Conservation (phyloP, 768 basidiomycete genomes). For the Lactifluus pinguis region DNA sequence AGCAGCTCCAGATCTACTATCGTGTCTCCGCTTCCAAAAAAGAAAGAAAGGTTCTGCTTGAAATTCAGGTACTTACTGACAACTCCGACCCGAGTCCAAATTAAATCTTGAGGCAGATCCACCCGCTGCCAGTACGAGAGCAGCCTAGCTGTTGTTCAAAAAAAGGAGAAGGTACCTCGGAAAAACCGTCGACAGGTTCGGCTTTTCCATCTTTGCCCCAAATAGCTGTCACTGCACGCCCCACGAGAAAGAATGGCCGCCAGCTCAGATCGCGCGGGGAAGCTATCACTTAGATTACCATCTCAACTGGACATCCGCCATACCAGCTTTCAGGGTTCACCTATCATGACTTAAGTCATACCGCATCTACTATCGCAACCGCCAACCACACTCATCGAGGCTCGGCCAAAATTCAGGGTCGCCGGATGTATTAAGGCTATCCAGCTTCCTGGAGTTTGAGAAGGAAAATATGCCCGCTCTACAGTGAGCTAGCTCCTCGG, state of each 20-base stretch:
- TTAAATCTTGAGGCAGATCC: neutral
- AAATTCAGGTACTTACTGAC: neutral
- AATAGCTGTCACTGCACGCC: neutral
- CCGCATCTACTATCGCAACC: neutral
- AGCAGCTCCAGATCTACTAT: neutral
- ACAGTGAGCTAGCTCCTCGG: neutral
- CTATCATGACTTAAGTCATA: neutral
- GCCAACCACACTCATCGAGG: neutral
- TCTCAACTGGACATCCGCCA: neutral
- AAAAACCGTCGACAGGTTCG: neutral
- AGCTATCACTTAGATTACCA: neutral
- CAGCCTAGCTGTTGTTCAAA: neutral
- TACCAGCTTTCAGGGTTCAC: neutral
- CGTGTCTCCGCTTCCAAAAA: neutral
- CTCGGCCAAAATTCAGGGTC: neutral
- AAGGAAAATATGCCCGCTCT: neutral
- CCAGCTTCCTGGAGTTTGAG: neutral
- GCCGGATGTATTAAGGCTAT: neutral
- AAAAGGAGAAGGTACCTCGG: neutral
- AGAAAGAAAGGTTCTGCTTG: neutral
- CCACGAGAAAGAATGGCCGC: neutral
- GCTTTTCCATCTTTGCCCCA: neutral
- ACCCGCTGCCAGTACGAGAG: neutral
- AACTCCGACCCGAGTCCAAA: neutral
- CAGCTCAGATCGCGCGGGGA: neutral